Conservation (phyloP, 148 eudicot species). For the Pharnaceum exiguum region DNA sequence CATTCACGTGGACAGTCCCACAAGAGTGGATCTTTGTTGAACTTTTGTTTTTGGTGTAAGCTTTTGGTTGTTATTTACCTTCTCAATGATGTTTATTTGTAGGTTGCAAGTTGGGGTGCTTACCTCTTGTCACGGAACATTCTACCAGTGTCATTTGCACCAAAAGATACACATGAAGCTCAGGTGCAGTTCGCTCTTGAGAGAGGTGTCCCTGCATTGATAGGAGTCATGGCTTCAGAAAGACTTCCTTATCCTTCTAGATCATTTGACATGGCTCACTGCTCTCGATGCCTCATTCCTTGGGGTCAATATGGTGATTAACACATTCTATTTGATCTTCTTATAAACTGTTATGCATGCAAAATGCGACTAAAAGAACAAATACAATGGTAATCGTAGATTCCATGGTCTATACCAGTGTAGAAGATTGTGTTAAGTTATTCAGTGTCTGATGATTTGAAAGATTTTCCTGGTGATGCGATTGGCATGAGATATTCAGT, state of each 20-base stretch:
- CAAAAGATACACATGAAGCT: constrained; percentile 84
- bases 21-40: not conserved
- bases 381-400: too few relatives aligned
- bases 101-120: constrained; percentile 97
- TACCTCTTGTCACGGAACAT: constrained; percentile 66
- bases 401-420: too few relatives aligned
- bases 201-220: constrained; percentile 80
- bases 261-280: constrained; percentile 93
- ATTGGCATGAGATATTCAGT: too few relatives aligned
- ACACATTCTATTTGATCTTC: not conserved
- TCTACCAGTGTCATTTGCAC: constrained; percentile 81
- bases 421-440: too few relatives aligned
- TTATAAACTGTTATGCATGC: too few relatives aligned
- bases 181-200: constrained; percentile 93
- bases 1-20: not conserved
- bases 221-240: constrained; percentile 67
- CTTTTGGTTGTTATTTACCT: not conserved
- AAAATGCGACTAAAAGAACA: too few relatives aligned
- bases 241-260: constrained; percentile 82
- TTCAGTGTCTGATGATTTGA: too few relatives aligned
- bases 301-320: constrained; percentile 70
- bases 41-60: not conserved
- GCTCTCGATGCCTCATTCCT: constrained; percentile 94
- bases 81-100: constrained; percentile 1
- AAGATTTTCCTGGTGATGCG: too few relatives aligned